A percentile compares a stretch with the other conserved stretches of the same genome.
These are phyloP conservation scores for Lepidium didymum DNA, from an alignment of 345 rosid genomes.

Conservation along the genomic window DNA sequence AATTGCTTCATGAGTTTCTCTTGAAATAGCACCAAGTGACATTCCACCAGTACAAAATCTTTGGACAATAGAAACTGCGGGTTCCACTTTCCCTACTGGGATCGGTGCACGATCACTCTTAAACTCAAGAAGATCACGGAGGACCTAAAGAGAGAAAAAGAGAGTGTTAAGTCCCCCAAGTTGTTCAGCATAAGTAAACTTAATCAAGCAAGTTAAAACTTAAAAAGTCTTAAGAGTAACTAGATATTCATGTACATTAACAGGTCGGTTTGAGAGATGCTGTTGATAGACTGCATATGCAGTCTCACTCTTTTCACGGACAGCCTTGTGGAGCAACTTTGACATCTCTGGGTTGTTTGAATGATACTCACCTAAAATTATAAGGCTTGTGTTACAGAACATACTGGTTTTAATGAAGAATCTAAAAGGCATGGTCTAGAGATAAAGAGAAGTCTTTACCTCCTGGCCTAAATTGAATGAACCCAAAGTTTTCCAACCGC, in stretches of 20 bases:
- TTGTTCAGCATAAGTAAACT: background rate
- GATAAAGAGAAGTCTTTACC: slow-evolving; percentile 34
- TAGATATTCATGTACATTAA: slow-evolving; percentile 52
- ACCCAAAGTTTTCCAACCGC: slow-evolving; percentile 91
- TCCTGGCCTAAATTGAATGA: slow-evolving; percentile 93
- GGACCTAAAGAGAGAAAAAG: slow-evolving; percentile 45
- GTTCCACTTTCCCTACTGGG: slow-evolving; percentile 91
- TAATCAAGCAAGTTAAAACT: background rate
- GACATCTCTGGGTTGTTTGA: slow-evolving; percentile 99
- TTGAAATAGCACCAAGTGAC: slow-evolving; percentile 99
- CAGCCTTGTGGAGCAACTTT: slow-evolving; percentile 94
- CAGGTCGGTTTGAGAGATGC: slow-evolving; percentile 91
- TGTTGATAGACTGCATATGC: slow-evolving; percentile 92
- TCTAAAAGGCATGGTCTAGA: background rate
- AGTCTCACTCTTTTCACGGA: slow-evolving; percentile 93
- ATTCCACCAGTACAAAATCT: slow-evolving; percentile 99
- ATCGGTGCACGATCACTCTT: slow-evolving; percentile 89
- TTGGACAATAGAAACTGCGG: slow-evolving; percentile 74
- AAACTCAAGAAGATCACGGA: slow-evolving; percentile 94
- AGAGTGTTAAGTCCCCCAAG: background rate
- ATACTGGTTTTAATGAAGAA: background rate
- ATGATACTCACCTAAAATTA: slow-evolving; percentile 78
- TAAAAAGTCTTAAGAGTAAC: background rate
- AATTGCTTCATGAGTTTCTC: slow-evolving; percentile 99
- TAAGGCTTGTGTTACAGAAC: background rate